These are phyloP conservation scores for Cylindrotheca closterium DNA, from an alignment of 108 stramenopile genomes.

Conservation along the genomic window DNA sequence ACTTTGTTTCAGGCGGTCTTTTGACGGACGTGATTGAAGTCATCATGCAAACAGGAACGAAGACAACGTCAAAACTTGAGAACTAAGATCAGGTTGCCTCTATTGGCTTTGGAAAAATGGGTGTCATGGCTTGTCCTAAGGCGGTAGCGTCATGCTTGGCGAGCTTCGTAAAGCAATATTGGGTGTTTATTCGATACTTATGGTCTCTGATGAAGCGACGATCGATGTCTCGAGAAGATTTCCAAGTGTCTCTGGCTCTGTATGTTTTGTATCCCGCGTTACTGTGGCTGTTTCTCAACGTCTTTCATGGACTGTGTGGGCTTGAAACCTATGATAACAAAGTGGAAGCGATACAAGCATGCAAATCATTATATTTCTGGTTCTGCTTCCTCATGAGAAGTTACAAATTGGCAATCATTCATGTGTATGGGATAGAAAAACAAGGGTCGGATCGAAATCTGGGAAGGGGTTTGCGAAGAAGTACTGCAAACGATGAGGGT, in stretches of 20 bases:
- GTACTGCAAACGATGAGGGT: not conserved
- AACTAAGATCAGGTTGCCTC: no score
- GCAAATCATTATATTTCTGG: constrained; percentile 13
- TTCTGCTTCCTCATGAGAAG: constrained; percentile 25
- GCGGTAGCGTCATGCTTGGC: not conserved
- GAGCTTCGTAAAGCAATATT: not conserved
- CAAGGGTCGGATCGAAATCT: not conserved
- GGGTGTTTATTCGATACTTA: not conserved
- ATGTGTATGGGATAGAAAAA: constrained; percentile 7
- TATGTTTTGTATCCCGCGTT: constrained; percentile 36
- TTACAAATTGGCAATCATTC: constrained; percentile 16
- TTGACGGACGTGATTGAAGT: no score
- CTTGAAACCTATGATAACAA: constrained; percentile 22
- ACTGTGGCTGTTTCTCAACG: constrained; percentile 30
- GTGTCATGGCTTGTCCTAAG: not conserved
- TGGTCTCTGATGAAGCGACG: not conserved
- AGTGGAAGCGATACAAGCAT: constrained; percentile 21
- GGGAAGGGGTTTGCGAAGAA: not conserved
- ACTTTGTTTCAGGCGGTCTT: no score
- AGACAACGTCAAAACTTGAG: no score
- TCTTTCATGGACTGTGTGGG: constrained; percentile 36
- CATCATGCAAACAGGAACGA: no score
- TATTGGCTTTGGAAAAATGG: no score
- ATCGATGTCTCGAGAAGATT: constrained; percentile 10
- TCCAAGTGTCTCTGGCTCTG: constrained; percentile 24